Evolutionary conservation across 2,329 filamentous ascomycete species (phyloP).

Genomic region (Lachnellula cervina): DNA sequence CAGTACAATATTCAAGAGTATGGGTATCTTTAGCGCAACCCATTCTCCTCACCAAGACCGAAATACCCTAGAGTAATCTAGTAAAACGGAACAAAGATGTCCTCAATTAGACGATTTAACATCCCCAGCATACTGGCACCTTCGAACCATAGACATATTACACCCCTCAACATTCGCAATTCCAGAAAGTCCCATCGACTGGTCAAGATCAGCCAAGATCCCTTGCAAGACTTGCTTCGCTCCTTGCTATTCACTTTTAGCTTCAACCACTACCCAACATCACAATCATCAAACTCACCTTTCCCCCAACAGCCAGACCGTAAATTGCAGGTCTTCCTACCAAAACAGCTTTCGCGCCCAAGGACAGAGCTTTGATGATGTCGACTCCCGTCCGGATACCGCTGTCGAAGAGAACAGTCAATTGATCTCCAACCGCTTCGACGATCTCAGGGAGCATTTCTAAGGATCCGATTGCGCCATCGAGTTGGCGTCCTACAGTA

Average conservation of each 20-base stretch:
- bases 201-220: conserved; percentile 49
- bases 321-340: conserved; percentile 56
- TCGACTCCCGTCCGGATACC: conserved; percentile 52
- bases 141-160: conserved; percentile 22
- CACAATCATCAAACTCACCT: conserved; percentile 22
- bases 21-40: too few species aligned
- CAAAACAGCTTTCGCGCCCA: conserved; percentile 53
- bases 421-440: conserved; percentile 53
- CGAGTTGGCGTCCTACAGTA: conserved; percentile 45
- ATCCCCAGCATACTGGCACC: conserved; percentile 23
- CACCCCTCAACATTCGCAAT: conserved; percentile 33
- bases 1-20: too few species aligned
- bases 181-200: conserved; percentile 51
- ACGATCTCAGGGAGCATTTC: conserved; percentile 57
- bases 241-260: conserved; percentile 34
- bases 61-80: too few species aligned
- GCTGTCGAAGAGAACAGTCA: conserved; percentile 59
- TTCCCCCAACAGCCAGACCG: conserved; percentile 50
- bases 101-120: conserved; percentile 23
- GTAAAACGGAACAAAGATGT: too few species aligned
- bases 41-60: too few species aligned
- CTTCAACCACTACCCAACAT: background rate
- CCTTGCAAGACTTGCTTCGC: conserved; percentile 47
- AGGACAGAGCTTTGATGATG: conserved; percentile 51
- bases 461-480: conserved; percentile 49